Conservation (phyloP, 768 basidiomycete genomes). For the Suillus clintonianus region DNA sequence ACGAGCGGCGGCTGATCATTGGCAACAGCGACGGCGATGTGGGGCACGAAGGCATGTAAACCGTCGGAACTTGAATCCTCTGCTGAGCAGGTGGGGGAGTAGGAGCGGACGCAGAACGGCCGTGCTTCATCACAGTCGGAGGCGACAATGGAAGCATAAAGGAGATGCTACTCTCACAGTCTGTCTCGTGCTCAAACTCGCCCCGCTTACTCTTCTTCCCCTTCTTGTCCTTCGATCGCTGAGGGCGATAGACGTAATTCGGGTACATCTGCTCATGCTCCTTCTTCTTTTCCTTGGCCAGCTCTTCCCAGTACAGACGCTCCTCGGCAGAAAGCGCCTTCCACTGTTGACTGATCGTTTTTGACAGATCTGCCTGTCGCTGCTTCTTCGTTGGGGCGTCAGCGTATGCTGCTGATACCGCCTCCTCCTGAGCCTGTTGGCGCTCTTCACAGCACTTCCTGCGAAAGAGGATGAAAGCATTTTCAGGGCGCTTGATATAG, state of each 20-base stretch:
- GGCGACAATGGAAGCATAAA: conserved; percentile 42
- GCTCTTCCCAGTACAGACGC: conserved; percentile 70
- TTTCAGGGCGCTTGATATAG: conserved; percentile 83
- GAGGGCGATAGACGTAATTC: conserved; percentile 78
- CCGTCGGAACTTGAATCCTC: conserved; percentile 67
- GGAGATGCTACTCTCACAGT: conserved; percentile 56
- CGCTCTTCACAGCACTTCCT: conserved; percentile 77
- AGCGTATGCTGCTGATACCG: conserved; percentile 23
- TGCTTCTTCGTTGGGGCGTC: conserved; percentile 63
- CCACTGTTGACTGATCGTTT: conserved; percentile 83
- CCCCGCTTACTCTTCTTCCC: conserved; percentile 42
- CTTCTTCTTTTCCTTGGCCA: conserved; percentile 79
- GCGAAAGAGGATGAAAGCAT: conserved; percentile 84
- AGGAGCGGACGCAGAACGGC: conserved; percentile 58
- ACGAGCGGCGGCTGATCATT: conserved; percentile 63
- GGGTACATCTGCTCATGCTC: conserved; percentile 77
- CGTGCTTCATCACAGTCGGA: conserved; percentile 41
- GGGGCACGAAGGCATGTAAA: conserved; percentile 64
- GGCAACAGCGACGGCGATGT: conserved; percentile 55
- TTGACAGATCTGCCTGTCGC: conserved; percentile 77
- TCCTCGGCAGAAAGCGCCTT: conserved; percentile 67
- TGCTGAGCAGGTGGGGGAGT: conserved; percentile 67
- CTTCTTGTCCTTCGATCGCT: conserved; percentile 52
- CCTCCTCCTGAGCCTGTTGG: conserved; percentile 56
- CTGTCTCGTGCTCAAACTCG: conserved; percentile 41